phyloP scores from a whole-genome alignment of 768 basidiomycete genomes.

The Lactifluus piperatus region DNA sequence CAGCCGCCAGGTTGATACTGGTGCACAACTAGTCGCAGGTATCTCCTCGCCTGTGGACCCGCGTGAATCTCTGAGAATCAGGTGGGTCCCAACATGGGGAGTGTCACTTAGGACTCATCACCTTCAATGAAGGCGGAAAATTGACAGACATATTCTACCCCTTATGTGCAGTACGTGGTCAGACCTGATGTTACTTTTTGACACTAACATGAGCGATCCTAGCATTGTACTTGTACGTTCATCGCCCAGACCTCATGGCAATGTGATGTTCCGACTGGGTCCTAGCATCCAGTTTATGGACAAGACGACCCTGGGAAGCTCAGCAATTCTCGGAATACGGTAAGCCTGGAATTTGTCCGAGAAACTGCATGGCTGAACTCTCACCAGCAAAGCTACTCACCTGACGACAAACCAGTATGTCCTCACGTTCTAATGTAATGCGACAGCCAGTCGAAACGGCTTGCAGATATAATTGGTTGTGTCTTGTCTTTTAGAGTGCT shows the following conservation, averaged over 20 bases:
- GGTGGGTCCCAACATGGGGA: slow-evolving; percentile 24
- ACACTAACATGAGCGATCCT: background rate
- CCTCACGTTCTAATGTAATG: background rate
- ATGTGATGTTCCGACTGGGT: slow-evolving; percentile 10
- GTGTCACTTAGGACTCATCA: slow-evolving; percentile 21
- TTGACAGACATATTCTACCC: slow-evolving; percentile 58
- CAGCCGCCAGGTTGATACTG: slow-evolving; percentile 49
- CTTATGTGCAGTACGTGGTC: slow-evolving; percentile 58
- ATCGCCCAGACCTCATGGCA: background rate
- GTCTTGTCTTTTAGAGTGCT: background rate
- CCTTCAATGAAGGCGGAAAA: slow-evolving; percentile 35
- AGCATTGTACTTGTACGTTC: slow-evolving; percentile 49
- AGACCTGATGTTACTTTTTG: background rate
- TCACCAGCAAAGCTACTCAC: slow-evolving; percentile 45
- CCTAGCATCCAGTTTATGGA: slow-evolving; percentile 73
- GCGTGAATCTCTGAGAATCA: slow-evolving; percentile 41
- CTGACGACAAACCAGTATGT: slow-evolving; percentile 56
- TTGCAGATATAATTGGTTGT: slow-evolving; percentile 56
- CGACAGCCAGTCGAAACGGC: background rate
- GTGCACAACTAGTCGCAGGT: slow-evolving; percentile 46
- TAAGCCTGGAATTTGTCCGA: slow-evolving; percentile 23
- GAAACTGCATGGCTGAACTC: background rate
- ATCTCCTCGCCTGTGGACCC: slow-evolving; percentile 39
- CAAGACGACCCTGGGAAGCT: slow-evolving; percentile 58
- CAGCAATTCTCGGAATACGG: slow-evolving; percentile 66